Base-by-base conservation (phyloP, 2,329 filamentous ascomycete genomes). In the Botrytis tulipae region DNA sequence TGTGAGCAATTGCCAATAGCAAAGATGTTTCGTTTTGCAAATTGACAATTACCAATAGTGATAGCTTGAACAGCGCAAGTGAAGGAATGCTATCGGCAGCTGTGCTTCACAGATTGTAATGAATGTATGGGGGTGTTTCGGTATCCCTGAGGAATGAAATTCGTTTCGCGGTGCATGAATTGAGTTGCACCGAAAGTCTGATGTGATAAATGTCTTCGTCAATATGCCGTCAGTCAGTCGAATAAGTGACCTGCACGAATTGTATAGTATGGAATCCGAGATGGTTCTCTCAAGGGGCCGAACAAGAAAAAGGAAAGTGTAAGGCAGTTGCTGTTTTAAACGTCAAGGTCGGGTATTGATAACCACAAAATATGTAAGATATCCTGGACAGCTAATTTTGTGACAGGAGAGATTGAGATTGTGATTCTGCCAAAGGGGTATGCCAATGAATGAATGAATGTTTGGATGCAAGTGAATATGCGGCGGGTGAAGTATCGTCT, bases 181-280 rank as follows among this genome's bases (percentile, higher is more conserved):
- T 66, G 57, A 35, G 51, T 25, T 72, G 62, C 62, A 67, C 66
- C 46, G 44, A 37, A 57, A 35, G n/a, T 60, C 7, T 46, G 63
- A 40, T n/a, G 25, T 22, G 29, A 32, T n/a, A 9, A 35, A 18
- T 35, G 20, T 63, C 37, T 62, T 42, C 25, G 37, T 37, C 22
- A 18, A 51, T 73, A 37, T 29, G 29, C 29, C 20, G 48, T 72
- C 32, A 40, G 42, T 69, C 62, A 61, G 22, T 72, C 48, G 70
- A 66, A 37, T 35, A 37, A 66, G 70, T 72, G 71, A 20, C 71
- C 71, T 73, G 71, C 71, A 73, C 65, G 22, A 46, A 35, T 70
- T 60, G 54, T 65, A 59, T 68, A 10, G 54, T 54, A 37, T 68
- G 40, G 18, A 42, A 35, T 37, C 35, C 25, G 37, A 29, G 20